Evolutionary conservation across 306 rosid species (phyloP).

Genomic region (Canavalia gladiata): DNA sequence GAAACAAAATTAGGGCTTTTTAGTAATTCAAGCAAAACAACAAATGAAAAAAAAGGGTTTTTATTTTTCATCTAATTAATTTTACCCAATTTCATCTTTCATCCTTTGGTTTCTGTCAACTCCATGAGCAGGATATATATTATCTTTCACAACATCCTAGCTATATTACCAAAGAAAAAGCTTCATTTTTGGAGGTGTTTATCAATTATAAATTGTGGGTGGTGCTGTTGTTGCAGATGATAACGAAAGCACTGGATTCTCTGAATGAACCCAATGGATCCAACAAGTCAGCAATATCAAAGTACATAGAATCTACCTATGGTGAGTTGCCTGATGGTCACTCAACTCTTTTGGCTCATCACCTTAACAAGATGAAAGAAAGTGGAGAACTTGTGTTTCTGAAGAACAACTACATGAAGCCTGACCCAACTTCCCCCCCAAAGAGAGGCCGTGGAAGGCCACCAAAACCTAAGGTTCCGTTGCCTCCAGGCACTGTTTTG

Average conservation of each 20-base stretch:
- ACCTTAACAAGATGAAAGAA: constrained; percentile 77
- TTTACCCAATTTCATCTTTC: too few relatives aligned
- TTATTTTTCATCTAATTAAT: too few relatives aligned
- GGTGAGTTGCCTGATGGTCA: constrained; percentile 77
- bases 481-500: constrained; percentile 30
- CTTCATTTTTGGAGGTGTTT: neutral
- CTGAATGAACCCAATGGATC: constrained; percentile 66
- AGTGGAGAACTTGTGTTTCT: constrained; percentile 73
- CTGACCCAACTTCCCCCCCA: constrained; percentile 78
- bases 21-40: neutral
- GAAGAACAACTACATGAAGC: constrained; percentile 78
- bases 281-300: constrained; percentile 75
- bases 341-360: constrained; percentile 57
- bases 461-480: constrained; percentile 67
- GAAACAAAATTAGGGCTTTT: neutral
- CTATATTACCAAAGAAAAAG: neutral
- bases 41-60: too few relatives aligned
- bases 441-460: constrained; percentile 92
- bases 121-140: neutral
- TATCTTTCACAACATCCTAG: neutral
- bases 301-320: constrained; percentile 71
- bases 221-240: constrained; percentile 59
- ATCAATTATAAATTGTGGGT: neutral
- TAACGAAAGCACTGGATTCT: constrained; percentile 71
- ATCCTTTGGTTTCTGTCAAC: neutral